phyloP scores from a whole-genome alignment of 176 grass and related monocot genomes.

The Coix lacrymajobi region DNA sequence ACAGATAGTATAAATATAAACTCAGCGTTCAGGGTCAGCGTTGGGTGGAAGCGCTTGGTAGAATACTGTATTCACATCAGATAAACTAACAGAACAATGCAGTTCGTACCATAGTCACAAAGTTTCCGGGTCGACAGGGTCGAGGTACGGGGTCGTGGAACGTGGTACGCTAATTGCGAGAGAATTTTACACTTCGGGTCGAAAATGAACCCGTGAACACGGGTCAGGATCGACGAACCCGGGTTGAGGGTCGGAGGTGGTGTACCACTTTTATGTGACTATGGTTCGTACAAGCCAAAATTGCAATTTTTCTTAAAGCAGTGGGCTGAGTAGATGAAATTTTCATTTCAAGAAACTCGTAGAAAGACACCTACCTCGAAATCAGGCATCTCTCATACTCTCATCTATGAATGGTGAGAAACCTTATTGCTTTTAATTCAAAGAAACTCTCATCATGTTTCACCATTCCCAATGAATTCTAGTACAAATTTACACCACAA shows the following conservation, averaged over 20 bases:
- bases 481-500: slow-evolving; percentile 62
- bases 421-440: slow-evolving; percentile 21
- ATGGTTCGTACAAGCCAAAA: slow-evolving; percentile 8
- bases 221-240: too few species aligned
- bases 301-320: slow-evolving; percentile 8
- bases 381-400: slow-evolving; percentile 26
- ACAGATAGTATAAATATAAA: not conserved
- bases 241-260: too few species aligned
- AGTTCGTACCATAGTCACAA: too few species aligned
- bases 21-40: not conserved
- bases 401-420: slow-evolving; percentile 28
- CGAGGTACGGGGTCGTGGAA: too few species aligned
- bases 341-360: slow-evolving; percentile 23
- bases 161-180: too few species aligned
- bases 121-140: too few species aligned
- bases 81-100: slow-evolving; percentile 9
- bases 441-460: slow-evolving; percentile 35
- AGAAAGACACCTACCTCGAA: slow-evolving; percentile 31
- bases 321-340: slow-evolving; percentile 18
- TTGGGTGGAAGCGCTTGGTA: not conserved
- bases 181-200: too few species aligned
- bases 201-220: too few species aligned
- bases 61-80: slow-evolving; percentile 3
- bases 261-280: too few species aligned
- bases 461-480: slow-evolving; percentile 48